These are phyloP conservation scores for Pisolithus sp. DNA, from an alignment of 768 basidiomycete genomes.

Conservation along the genomic window DNA sequence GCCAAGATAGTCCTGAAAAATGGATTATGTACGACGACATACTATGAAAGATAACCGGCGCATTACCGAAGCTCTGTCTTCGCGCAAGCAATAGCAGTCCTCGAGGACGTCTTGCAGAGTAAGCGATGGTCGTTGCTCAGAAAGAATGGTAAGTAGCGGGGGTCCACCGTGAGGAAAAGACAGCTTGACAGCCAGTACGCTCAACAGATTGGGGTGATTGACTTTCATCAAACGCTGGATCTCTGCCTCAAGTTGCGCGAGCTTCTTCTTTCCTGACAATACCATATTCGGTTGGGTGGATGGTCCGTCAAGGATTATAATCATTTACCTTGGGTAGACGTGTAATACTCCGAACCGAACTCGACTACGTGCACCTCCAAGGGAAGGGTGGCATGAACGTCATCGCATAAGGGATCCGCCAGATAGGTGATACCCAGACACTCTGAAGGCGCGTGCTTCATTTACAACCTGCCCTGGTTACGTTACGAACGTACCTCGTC, in stretches of 20 bases:
- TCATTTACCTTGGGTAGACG: constrained; percentile 48
- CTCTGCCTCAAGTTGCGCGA: constrained; percentile 59
- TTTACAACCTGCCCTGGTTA: not conserved
- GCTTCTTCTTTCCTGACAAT: constrained; percentile 55
- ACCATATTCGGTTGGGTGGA: not conserved
- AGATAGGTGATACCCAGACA: constrained; percentile 61
- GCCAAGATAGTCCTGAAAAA: constrained; percentile 60
- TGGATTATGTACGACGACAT: not conserved
- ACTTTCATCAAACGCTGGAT: constrained; percentile 54
- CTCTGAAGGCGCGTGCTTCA: constrained; percentile 31
- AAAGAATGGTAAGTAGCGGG: constrained; percentile 58
- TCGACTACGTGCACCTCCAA: constrained; percentile 63
- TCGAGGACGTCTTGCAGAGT: constrained; percentile 70
- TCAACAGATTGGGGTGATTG: constrained; percentile 60
- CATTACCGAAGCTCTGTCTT: constrained; percentile 61
- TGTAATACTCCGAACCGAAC: constrained; percentile 67
- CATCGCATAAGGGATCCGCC: constrained; percentile 72
- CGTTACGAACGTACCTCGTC: constrained; percentile 42
- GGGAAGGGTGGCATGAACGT: constrained; percentile 48
- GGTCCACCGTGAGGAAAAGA: constrained; percentile 42
- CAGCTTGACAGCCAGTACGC: constrained; percentile 62
- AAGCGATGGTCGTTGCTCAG: constrained; percentile 63
- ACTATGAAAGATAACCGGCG: constrained; percentile 1
- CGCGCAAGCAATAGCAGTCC: constrained; percentile 66
- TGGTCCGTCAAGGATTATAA: not conserved